phyloP scores from a whole-genome alignment of 1,284 basidiomycete species.

The Ganoderma boninense region DNA sequence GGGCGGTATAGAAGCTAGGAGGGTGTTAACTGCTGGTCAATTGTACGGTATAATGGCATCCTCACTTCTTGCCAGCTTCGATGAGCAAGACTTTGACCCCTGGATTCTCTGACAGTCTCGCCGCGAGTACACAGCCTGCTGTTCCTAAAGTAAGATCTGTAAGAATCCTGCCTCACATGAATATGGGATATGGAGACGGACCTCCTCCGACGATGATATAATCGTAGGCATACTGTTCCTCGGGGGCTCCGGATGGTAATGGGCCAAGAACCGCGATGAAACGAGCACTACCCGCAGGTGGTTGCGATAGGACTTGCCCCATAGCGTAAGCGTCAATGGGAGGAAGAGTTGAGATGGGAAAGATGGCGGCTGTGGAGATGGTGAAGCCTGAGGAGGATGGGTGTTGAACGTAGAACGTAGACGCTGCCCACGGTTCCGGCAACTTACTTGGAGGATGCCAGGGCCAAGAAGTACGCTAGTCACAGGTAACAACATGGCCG shows the following conservation, averaged over 20 bases:
- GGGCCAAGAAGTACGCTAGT: no score
- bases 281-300: not conserved
- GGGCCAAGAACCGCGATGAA: not conserved
- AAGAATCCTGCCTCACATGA: not conserved
- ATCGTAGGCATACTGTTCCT: not conserved
- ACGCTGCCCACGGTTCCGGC: no score
- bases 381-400: no score
- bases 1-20: not conserved
- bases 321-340: no score
- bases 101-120: conserved; percentile 16
- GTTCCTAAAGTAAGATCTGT: conserved; percentile 20
- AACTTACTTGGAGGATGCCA: no score
- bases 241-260: not conserved
- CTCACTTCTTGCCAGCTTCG: conserved; percentile 1
- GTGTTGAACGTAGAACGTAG: no score
- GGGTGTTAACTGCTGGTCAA: not conserved
- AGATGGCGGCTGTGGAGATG: not conserved
- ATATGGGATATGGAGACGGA: not conserved
- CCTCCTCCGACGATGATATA: conserved; percentile 9
- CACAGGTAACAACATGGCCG: no score
- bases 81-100: conserved; percentile 8
- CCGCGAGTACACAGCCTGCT: conserved; percentile 20
- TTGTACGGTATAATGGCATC: not conserved
- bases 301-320: not conserved
- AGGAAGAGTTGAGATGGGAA: not conserved